Evolutionary conservation across 2,329 filamentous ascomycete species (phyloP).

Genomic region (Aspergillus fumigatiaffinis): DNA sequence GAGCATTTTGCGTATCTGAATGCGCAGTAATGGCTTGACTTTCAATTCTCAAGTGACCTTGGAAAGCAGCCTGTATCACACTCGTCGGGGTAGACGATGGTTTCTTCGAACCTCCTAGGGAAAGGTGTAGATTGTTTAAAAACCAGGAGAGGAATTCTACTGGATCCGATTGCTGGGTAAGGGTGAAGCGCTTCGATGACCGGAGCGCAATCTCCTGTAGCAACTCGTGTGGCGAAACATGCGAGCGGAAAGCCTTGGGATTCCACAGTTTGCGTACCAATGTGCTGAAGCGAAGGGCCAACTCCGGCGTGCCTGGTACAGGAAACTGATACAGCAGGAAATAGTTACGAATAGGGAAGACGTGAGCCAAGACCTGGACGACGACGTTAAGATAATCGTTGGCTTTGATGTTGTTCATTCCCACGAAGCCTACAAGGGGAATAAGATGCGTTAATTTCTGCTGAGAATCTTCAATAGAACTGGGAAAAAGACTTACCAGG

Average conservation of each 20-base stretch:
- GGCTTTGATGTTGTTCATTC: conserved; percentile 99
- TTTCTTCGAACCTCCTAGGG: conserved; percentile 84
- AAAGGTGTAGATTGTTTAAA: conserved; percentile 89
- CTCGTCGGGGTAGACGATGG: conserved; percentile 63
- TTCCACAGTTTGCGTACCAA: conserved; percentile 98
- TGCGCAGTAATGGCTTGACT: conserved; percentile 90
- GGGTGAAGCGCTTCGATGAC: conserved; percentile 87
- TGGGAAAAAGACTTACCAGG: conserved; percentile 51
- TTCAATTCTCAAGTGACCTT: conserved; percentile 86
- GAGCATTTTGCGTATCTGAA: conserved; percentile 74
- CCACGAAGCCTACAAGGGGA: conserved; percentile 66
- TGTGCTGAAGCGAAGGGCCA: conserved; percentile 82
- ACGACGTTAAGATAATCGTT: conserved; percentile 98
- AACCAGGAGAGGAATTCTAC: conserved; percentile 98
- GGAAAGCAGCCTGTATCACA: conserved; percentile 89
- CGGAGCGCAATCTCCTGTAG: conserved; percentile 89
- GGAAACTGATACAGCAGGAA: conserved; percentile 82
- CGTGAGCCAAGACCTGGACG: conserved; percentile 86
- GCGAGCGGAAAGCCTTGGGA: conserved; percentile 87
- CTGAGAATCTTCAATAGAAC: neutral
- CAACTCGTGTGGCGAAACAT: conserved; percentile 95
- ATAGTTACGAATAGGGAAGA: conserved; percentile 83
- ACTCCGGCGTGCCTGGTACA: conserved; percentile 61
- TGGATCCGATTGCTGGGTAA: conserved; percentile 88
- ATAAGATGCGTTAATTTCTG: neutral